Evolutionary conservation across 1,139 yeast genomes (phyloP), one percentile per base, ranked within the genome.

Genomic region (Kazachstania sp.): DNA sequence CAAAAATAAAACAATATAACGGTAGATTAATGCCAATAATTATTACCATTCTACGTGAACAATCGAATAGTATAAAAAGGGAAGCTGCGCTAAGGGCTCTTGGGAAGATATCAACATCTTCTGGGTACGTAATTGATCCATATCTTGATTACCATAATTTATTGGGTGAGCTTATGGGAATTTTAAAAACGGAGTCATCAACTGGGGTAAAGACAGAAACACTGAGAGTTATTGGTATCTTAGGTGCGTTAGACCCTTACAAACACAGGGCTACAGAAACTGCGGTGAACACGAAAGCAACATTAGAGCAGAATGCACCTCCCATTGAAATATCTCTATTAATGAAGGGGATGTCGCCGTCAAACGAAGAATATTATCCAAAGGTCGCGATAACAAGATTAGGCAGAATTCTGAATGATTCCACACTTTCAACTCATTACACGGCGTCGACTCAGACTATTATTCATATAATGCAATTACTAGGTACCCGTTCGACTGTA

Each of bases 211-310:
- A 94, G 57, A 72, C 96, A 49, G 97, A 90, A 63, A 84, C 96
- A 0, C 96, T 92, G 0, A 74, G 92, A 54, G 69, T 92, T 20
- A 71, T 92, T 52, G 99, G 99, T 60, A 88, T 90, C 37, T 70
- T 94, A 40, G 99, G 99, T 50, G 98, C 98, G 0, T 71, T 94
- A 45, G 98, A 94, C 66, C 99, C 99, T 1, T 92, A 90, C 63
- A 88, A 86, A 60, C 94, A 88, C 58, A 79, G 96, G 47, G 96
- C 87, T 59, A 88, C 90, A 9, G 97, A 90, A 60, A 82, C 86
- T 51, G 76, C 75, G 15, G 56, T 61, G 1, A 79, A 83, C 2
- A 79, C 81, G 4, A 75, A 74, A 45, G 74, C 73, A 26, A 78
- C 86, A 0, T 83, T 81, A 1, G 95, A 85, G 54, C 92, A 86